phyloP scores from a whole-genome alignment of 257 asterid species.

The Solanum paucissectum region DNA sequence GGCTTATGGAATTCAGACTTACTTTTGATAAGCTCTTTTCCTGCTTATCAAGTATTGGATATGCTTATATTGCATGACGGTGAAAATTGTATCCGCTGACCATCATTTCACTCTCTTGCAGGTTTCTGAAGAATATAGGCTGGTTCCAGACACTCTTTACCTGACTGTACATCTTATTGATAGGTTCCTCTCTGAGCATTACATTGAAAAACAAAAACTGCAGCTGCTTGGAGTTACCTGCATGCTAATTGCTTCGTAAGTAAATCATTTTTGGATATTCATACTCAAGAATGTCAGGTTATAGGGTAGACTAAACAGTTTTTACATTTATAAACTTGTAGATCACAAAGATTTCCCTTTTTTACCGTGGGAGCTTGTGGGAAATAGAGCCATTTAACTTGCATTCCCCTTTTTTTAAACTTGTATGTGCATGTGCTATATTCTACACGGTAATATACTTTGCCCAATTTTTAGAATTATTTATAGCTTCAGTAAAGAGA shows the following conservation, averaged over 20 bases:
- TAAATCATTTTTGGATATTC: slow-evolving; percentile 1
- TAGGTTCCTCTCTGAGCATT: slow-evolving; percentile 61
- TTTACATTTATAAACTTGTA: neutral
- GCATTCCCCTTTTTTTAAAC: neutral
- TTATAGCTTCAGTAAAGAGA: neutral
- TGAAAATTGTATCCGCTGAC: neutral
- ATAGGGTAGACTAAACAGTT: neutral
- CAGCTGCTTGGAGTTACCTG: slow-evolving; percentile 97
- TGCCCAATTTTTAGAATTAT: neutral
- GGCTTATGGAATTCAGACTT: neutral
- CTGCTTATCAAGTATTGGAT: neutral
- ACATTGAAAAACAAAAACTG: slow-evolving; percentile 76
- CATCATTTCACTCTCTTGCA: slow-evolving; percentile 27
- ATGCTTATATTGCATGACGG: neutral
- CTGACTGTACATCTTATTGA: slow-evolving; percentile 94
- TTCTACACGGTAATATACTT: neutral
- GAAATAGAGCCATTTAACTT: neutral
- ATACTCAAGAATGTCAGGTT: neutral
- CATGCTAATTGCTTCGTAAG: slow-evolving; percentile 99
- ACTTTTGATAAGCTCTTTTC: neutral
- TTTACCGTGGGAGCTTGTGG: neutral
- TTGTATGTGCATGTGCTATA: neutral
- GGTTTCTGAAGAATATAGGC: slow-evolving; percentile 92
- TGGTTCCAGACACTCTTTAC: slow-evolving; percentile 94
- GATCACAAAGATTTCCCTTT: neutral